Evolutionary conservation across 495 filamentous ascomycete species (phyloP).

Genomic region (Xylaria nigripes): DNA sequence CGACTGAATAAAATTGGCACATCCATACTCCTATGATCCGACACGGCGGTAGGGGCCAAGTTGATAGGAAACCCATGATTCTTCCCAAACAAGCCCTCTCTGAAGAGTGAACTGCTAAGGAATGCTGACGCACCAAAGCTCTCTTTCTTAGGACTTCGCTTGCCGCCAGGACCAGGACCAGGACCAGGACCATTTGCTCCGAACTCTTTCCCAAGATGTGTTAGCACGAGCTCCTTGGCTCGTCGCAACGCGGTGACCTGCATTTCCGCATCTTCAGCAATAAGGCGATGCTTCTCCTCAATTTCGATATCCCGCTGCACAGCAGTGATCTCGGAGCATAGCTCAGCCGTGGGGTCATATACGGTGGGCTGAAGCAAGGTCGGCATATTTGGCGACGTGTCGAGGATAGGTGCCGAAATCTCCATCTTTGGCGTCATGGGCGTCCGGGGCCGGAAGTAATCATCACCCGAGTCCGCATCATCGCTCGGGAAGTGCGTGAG

Average conservation of each 20-base stretch:
- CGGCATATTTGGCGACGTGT: conserved; percentile 32
- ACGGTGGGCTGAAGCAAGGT: conserved; percentile 34
- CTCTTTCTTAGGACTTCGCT: conserved; percentile 12
- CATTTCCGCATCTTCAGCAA: conserved; percentile 34
- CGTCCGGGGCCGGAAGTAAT: conserved; percentile 29
- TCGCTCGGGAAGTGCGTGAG: conserved; percentile 29
- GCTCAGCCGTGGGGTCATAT: conserved; percentile 36
- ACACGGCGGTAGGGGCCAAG: neutral
- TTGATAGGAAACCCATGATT: conserved; percentile 22
- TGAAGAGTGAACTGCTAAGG: conserved; percentile 26
- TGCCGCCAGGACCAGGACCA: neutral
- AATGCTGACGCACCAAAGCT: conserved; percentile 23
- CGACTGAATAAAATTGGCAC: conserved; percentile 48
- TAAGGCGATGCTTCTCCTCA: conserved; percentile 26
- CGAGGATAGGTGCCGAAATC: conserved; percentile 43
- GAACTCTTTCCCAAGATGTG: conserved; percentile 38
- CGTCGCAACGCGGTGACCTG: conserved; percentile 34
- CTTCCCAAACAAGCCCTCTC: conserved; percentile 37
- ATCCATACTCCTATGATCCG: conserved; percentile 33
- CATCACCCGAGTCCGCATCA: conserved; percentile 35
- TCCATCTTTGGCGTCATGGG: conserved; percentile 18
- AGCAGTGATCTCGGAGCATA: conserved; percentile 33
- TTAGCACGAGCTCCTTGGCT: conserved; percentile 39
- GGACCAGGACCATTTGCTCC: conserved; percentile 4
- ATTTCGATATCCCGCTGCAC: conserved; percentile 36